Base-by-base conservation (phyloP, 805 yeast species). In the Metschnikowia sp. region DNA sequence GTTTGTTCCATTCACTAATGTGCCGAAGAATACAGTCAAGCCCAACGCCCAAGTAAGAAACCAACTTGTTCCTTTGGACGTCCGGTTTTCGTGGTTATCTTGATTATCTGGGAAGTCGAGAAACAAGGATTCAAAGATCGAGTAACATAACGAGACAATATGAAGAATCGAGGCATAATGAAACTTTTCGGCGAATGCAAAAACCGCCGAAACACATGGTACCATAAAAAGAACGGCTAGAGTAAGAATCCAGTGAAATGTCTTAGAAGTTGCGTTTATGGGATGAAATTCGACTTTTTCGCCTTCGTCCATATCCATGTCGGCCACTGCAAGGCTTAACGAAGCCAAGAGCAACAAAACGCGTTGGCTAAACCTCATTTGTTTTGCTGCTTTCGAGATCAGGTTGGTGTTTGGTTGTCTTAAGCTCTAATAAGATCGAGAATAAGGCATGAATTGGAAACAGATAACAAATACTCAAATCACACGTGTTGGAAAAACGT, bases 61-160 rank as follows among this genome's bases (percentile, higher is more conserved):
- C 83, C 86, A 79, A n/a, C 81, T 79, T 0, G 89, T 79, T 0
- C 88, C 88, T 45, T 79, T 71, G 10, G 86, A 79, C 1, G 88
- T 81, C 47, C 77, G 65, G 61, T 84, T 85, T 59, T 86, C 92
- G 47, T 82, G 81, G 35, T 83, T 84, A 44, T 77, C 74, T 32
- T 71, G 70, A 40, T 63, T 62, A 59, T 86, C 92, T 0, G 86
- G 83, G 57, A 84, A 86, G 40, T 79, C 67, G 9, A 85, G 67
- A 42, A 84, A 64, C 2, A 82, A 39, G 2, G 81, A 77, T 49
- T 86, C 94, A 26, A 82, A 48, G 0, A 75, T 64, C 1, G 83
- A 75, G 58, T 83, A 86, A 26, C 45, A 45, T 32, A 53, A 45
- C 31, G 49, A 39, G 31, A 40, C 55, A 15, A 48, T 45, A 32